Evolutionary conservation across 2,329 filamentous ascomycete genomes (phyloP).

Genomic region (Colletotrichum siamense): DNA sequence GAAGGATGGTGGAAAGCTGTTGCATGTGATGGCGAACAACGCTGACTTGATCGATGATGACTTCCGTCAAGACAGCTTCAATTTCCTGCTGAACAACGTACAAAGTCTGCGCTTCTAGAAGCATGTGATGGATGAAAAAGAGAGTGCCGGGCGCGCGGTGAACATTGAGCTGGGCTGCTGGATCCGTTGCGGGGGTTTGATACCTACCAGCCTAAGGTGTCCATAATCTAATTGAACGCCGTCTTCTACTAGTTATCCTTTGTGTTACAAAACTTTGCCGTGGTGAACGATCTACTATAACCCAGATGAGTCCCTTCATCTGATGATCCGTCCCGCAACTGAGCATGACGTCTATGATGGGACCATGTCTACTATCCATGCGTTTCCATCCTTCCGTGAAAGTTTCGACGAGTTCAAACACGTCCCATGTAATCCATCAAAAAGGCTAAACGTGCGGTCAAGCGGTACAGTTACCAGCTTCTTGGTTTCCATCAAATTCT

Average conservation of each 20-base stretch:
- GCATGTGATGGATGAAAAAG: background rate
- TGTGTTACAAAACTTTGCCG: too few species aligned
- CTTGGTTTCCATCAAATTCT: background rate
- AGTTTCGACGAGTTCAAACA: background rate
- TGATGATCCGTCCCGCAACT: background rate
- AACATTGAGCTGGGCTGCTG: background rate
- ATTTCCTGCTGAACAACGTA: constrained; percentile 17
- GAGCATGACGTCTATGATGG: background rate
- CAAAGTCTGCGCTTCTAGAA: constrained; percentile 5
- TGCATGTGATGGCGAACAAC: constrained; percentile 21
- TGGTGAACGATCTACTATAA: fast-evolving
- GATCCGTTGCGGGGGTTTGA: background rate
- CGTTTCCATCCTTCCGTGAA: background rate
- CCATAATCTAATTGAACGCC: background rate
- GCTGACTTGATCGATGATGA: constrained; percentile 22
- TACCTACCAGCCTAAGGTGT: background rate
- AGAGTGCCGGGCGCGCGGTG: background rate
- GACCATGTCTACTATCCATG: background rate
- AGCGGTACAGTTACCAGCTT: background rate
- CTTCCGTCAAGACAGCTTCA: constrained; percentile 23
- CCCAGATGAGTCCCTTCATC: background rate
- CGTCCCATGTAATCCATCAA: background rate
- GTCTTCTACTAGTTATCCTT: background rate
- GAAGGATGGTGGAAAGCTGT: constrained; percentile 40
- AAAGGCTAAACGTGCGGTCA: background rate